Base-by-base conservation (phyloP, 768 basidiomycete species). In the Tulasnella sp. region DNA sequence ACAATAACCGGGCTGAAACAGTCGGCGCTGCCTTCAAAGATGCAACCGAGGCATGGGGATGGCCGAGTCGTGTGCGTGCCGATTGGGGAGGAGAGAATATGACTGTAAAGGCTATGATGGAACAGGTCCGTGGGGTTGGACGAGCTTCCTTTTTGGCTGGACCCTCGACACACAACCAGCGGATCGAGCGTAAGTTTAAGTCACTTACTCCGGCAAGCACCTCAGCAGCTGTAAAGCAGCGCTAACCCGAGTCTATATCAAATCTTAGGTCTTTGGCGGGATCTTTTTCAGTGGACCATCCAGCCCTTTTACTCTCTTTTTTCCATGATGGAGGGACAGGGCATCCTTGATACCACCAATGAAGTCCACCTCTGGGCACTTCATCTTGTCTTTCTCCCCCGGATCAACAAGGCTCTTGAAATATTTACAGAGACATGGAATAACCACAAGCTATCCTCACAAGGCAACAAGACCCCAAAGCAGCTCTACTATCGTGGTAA, bases 1-100 rank as follows among this genome's bases (percentile, higher is more conserved):
- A 85, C 75, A 88, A 89, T 80, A 89, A 89, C 75, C 75, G 81
- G 3, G 86, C 83, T 0, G 62, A 82, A 0, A 88, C 87, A 7
- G 88, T 88, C 4, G 79, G 86, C 0, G 34, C 83, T 0, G 79
- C 87, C 0, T 82, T 81, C 38, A 40, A 8, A 7, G 34, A 74
- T 0, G 73, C 73, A 4, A 46, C 44, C 18, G 34, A 36, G 0
- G 5, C 34, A 18, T 39, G 73, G 73, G 73, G 73, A 16, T 74
- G 73, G 73, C 73, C 73, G 10, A 74, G 73, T 21, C 73, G 73
- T 14, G 73, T 74, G 2, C 38, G 73, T 31, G 73, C 73, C 9
- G 73, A 74, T 24, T 42, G 73, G 39, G 73, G 73, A 38, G 73
- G 73, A 21, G 73, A 74, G 21, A 74, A 74, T 74, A 5, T 38